phyloP scores from a whole-genome alignment of 768 basidiomycete genomes.

The Russula emetica region DNA sequence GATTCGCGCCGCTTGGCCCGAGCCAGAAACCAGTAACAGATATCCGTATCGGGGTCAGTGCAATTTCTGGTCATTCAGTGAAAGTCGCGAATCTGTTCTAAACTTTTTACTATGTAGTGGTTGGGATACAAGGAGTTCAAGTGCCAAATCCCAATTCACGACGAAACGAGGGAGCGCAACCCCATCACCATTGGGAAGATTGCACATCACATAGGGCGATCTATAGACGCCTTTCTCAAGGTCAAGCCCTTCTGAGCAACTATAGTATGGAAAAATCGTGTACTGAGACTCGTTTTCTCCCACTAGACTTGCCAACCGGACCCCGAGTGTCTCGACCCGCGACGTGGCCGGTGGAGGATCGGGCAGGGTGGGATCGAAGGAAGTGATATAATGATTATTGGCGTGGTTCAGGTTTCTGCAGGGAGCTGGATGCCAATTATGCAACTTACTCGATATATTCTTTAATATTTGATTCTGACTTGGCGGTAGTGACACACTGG shows the following conservation, averaged over 20 bases:
- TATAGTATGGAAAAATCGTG: too few relatives aligned
- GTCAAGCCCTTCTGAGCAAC: background rate
- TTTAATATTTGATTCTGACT: background rate
- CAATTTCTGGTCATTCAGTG: background rate
- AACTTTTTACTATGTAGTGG: conserved; percentile 4
- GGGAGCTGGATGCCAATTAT: conserved; percentile 21
- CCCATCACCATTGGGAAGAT: conserved; percentile 10
- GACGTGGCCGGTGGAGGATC: conserved; percentile 4
- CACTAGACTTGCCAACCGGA: background rate
- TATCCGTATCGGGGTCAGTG: conserved; percentile 14
- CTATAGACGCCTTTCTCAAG: conserved; percentile 14
- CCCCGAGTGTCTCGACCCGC: background rate
- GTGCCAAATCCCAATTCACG: conserved; percentile 6
- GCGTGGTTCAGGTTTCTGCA: conserved; percentile 3
- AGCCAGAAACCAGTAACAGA: background rate
- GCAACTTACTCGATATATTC: conserved; percentile 14
- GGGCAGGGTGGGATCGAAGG: conserved; percentile 4
- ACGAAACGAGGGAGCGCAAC: conserved; percentile 7
- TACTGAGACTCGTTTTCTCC: conserved; percentile 2
- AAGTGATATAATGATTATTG: conserved; percentile 11
- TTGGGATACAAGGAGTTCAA: conserved; percentile 17
- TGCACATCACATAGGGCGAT: conserved; percentile 11
- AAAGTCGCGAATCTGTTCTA: background rate
- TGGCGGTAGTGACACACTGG: too few relatives aligned
- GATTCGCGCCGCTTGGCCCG: background rate